Percentiles rank a stretch among this genome's conserved stretches.
Conservation (phyloP, 2,329 filamentous ascomycete species). For the Pseudohalonectria lignicola region DNA sequence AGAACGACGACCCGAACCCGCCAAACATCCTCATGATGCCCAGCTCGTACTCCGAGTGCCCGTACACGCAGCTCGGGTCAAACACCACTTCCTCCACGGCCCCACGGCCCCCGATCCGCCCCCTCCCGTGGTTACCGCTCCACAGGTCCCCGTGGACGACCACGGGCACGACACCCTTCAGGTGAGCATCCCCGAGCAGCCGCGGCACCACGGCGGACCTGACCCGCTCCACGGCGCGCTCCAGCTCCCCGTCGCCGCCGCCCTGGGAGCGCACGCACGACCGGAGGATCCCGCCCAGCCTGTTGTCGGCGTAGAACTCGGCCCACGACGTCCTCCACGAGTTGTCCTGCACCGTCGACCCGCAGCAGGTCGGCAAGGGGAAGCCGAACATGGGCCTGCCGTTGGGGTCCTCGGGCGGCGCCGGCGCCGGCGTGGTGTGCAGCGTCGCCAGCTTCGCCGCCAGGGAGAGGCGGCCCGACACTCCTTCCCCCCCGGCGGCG, state of each 20-base stretch:
- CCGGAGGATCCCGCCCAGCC: slow-evolving; percentile 54
- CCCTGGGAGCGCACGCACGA: slow-evolving; percentile 45
- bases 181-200: slow-evolving; percentile 57
- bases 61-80: slow-evolving; percentile 73
- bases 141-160: slow-evolving; percentile 89
- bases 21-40: slow-evolving; percentile 98
- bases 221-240: slow-evolving; percentile 51
- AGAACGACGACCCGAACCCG: slow-evolving; percentile 63
- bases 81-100: slow-evolving; percentile 64
- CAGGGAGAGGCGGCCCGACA: slow-evolving; percentile 35
- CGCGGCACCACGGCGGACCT: slow-evolving; percentile 59
- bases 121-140: slow-evolving; percentile 71
- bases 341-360: slow-evolving; percentile 75
- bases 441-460: slow-evolving; percentile 69
- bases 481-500: neutral
- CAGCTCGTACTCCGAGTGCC: slow-evolving; percentile 80
- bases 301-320: slow-evolving; percentile 71
- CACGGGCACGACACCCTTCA: slow-evolving; percentile 61
- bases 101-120: slow-evolving; percentile 38
- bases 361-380: slow-evolving; percentile 75
- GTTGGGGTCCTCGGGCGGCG: slow-evolving; percentile 46
- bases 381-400: slow-evolving; percentile 66
- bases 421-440: slow-evolving; percentile 64
- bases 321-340: slow-evolving; percentile 64
- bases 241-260: slow-evolving; percentile 52